Conservation (phyloP, 352 stramenopile species). For the Blastocystis sp. region DNA sequence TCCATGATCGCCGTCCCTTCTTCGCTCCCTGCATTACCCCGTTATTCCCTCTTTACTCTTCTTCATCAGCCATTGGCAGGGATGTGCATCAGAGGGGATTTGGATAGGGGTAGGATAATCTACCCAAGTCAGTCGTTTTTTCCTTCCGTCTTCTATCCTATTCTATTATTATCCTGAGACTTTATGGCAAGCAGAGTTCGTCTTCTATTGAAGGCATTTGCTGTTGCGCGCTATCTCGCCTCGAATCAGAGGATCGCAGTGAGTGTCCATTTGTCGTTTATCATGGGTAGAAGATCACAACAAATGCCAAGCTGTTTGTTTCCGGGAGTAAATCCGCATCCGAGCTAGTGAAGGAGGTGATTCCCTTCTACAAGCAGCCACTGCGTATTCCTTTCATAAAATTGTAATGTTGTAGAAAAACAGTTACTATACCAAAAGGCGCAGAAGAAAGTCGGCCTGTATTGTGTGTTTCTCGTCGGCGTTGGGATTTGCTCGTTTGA, state of each 20-base stretch:
- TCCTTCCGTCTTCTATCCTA: background rate
- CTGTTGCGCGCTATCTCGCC: constrained; percentile 40
- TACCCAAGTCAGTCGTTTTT: background rate
- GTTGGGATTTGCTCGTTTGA: constrained; percentile 38
- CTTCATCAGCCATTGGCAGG: too few relatives aligned
- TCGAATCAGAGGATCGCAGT: constrained; percentile 22
- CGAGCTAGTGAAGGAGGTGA: constrained; percentile 30
- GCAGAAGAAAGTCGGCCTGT: constrained; percentile 35
- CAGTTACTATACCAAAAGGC: background rate
- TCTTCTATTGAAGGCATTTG: constrained; percentile 58
- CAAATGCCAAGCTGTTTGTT: constrained; percentile 10
- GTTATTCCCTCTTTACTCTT: too few relatives aligned
- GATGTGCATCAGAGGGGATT: background rate
- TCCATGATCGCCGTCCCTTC: too few relatives aligned
- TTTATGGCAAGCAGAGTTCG: constrained; percentile 8
- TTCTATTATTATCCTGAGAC: background rate
- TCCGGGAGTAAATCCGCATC: constrained; percentile 19
- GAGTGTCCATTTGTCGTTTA: background rate
- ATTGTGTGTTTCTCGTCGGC: constrained; percentile 11
- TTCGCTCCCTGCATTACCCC: too few relatives aligned
- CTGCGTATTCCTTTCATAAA: background rate
- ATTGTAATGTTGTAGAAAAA: background rate
- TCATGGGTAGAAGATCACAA: constrained; percentile 16
- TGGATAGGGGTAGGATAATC: background rate
- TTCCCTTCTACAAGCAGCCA: constrained; percentile 51